Evolutionary conservation across 352 stramenopile genomes (phyloP), one percentile per base, ranked within the genome.

Genomic region (Phytophthora colocasiae): DNA sequence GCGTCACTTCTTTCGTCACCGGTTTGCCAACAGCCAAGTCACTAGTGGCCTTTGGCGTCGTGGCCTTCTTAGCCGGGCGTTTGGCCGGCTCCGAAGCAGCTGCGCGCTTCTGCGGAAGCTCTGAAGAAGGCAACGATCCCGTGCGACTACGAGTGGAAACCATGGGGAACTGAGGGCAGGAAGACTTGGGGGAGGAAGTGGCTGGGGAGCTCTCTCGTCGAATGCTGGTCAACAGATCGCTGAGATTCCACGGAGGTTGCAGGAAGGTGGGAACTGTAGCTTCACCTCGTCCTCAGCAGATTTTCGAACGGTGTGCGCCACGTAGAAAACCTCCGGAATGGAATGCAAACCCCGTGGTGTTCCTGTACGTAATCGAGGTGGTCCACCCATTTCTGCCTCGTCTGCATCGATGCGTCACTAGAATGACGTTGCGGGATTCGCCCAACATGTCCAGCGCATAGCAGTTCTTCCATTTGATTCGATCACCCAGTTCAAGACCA

Each of bases 121-220:
- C 71, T 27, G 58, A 26, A 19, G 71, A 12, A 14, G 58, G 34
- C 19, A 64, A 47, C 10, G 69, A 59, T 10, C 60, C 62, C 10
- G 73, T 89, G 63, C 75, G 78, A 40, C 80, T 87, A 53, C 80
- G 80, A 15, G 80, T 89, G 36, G 80, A 82, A 34, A 89, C 80
- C 80, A 89, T 89, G 36, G 60, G 31, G 17, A 36, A 9, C 10
- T 34, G 29, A 34, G 29, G 10, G 29, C 31, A 36, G 31, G 31
- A 36, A 36, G 31, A 36, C 31, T 34, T 36, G 31, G 10, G 6
- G 29, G 34, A 22, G 34, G 29, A 36, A 22, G 34, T 45, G 43
- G 10, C n/a, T 47, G 45, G 27, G 19, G 45, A 32, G 10, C n/a
- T 9, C 60, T 53, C 32, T 67, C 41, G 52, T 73, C 36, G 50